Evolutionary conservation across 2,329 filamentous ascomycete genomes (phyloP).

Genomic region (Leptosphaerulina australis): DNA sequence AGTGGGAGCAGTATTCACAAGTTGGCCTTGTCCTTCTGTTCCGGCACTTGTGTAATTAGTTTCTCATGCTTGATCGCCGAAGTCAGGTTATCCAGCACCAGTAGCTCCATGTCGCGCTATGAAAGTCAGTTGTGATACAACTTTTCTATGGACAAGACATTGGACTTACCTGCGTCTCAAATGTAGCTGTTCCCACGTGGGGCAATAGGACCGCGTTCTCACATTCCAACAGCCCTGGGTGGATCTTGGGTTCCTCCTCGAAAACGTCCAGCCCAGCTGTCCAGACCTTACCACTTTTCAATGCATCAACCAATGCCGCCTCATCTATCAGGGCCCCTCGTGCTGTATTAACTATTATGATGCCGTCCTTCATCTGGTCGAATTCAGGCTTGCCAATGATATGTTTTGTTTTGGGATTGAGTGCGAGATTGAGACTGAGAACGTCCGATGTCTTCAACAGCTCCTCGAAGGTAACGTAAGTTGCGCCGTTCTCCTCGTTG

Average conservation of each 20-base stretch:
- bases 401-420: slow-evolving; percentile 58
- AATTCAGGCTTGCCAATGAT: slow-evolving; percentile 60
- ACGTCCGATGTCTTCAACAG: slow-evolving; percentile 61
- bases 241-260: slow-evolving; percentile 62
- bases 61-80: slow-evolving; percentile 62
- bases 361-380: slow-evolving; percentile 60
- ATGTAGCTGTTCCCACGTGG: slow-evolving; percentile 65
- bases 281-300: slow-evolving; percentile 61
- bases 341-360: slow-evolving; percentile 64
- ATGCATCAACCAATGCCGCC: slow-evolving; percentile 58
- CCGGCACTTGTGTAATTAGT: slow-evolving; percentile 65
- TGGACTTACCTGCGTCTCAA: slow-evolving; percentile 60
- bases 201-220: slow-evolving; percentile 62
- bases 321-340: slow-evolving; percentile 64
- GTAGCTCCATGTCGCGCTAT: slow-evolving; percentile 62
- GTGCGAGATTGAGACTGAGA: slow-evolving; percentile 60
- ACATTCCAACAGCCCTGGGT: slow-evolving; percentile 57
- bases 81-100: slow-evolving; percentile 64
- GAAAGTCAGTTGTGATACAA: slow-evolving; percentile 14
- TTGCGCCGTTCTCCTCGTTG: slow-evolving; percentile 52
- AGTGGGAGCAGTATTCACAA: slow-evolving; percentile 20
- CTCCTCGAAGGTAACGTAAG: slow-evolving; percentile 63
- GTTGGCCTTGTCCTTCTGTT: slow-evolving; percentile 57
- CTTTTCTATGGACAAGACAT: background rate
- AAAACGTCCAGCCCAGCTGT: slow-evolving; percentile 64